Evolutionary conservation across 352 stramenopile species (phyloP).

Genomic region (Phytophthora litchii): DNA sequence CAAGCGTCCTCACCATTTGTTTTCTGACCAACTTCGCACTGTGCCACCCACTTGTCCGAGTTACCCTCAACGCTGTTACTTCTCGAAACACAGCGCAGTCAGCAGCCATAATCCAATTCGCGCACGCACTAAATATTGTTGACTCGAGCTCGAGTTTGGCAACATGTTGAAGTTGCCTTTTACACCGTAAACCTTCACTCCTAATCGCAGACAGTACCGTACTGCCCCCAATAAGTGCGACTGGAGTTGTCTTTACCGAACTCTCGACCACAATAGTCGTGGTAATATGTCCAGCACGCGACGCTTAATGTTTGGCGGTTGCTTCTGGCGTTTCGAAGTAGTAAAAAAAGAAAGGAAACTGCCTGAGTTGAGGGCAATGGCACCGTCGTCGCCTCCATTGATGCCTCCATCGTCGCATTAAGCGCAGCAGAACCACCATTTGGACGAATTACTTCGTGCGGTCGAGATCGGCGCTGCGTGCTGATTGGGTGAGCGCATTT

Average conservation of each 20-base stretch:
- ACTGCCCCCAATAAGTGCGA: neutral
- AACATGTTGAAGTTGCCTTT: too few relatives aligned
- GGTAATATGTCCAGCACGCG: neutral
- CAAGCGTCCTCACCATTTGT: too few relatives aligned
- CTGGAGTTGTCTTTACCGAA: neutral
- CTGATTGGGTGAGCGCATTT: conserved; percentile 26
- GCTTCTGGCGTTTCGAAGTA: conserved; percentile 13
- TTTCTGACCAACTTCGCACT: too few relatives aligned
- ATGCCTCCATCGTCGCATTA: conserved; percentile 20
- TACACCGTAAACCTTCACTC: neutral
- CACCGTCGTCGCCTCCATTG: too few relatives aligned
- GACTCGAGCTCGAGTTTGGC: too few relatives aligned
- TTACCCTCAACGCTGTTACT: too few relatives aligned
- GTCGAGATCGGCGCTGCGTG: conserved; percentile 15
- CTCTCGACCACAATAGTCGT: neutral
- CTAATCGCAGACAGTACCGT: neutral
- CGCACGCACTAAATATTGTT: too few relatives aligned
- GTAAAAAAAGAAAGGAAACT: conserved; percentile 24
- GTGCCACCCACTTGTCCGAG: too few relatives aligned
- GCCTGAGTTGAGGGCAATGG: conserved; percentile 17
- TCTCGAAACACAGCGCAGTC: too few relatives aligned
- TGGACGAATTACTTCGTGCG: conserved; percentile 18
- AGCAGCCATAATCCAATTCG: too few relatives aligned
- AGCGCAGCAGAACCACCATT: neutral
- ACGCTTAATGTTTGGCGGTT: neutral